Base-by-base conservation (phyloP, 2,329 filamentous ascomycete species). In the Berkeleyomyces rouxiae region DNA sequence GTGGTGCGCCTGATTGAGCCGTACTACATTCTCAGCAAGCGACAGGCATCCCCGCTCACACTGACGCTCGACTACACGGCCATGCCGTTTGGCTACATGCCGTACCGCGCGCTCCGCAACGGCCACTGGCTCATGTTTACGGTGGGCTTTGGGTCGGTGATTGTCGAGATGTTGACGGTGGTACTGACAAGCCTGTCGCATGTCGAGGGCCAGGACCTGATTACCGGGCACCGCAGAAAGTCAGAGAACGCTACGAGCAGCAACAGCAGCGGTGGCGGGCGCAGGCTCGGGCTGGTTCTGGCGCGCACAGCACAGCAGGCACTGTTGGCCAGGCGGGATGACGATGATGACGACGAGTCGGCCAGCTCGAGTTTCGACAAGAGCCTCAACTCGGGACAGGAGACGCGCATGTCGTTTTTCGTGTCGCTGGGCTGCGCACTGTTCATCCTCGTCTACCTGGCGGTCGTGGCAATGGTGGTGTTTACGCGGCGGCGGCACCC, bases 41-140 rank as follows among this genome's bases (percentile, higher is more conserved):
- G 86, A 3, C 81, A 86, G 66, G 85, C 86, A 3, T 80, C 83
- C 0, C 76, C 85, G 5, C 81, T 78, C 66, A 85, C 82, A 1
- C 77, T 90, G 5, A 84, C 82, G 0, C 78, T 89, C 7, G 86
- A 90, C 71, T 89, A 90, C 71, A 86, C 84, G 0, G 84, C 84
- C 37, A 80, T 87, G 67, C 84, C 86, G 4, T 87, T 87, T 61
- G 82, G 82, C 3, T 83, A 79, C 71, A 78, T 87, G 31, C 81
- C 84, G 0, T 67, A 86, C 55, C 77, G 78, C 64, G 85, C 84
- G 2, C 73, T 85, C 7, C 66, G 81, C 42, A 88, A 88, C 68
- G 74, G 80, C 0, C 83, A 89, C 70, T 78, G 79, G 67, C 74
- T 88, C 37, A 80, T 89, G 39, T 82, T 85, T 39, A 74, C 86